Evolutionary conservation across 768 basidiomycete species (phyloP).

Genomic region (Macrolepiota dolichaula): DNA sequence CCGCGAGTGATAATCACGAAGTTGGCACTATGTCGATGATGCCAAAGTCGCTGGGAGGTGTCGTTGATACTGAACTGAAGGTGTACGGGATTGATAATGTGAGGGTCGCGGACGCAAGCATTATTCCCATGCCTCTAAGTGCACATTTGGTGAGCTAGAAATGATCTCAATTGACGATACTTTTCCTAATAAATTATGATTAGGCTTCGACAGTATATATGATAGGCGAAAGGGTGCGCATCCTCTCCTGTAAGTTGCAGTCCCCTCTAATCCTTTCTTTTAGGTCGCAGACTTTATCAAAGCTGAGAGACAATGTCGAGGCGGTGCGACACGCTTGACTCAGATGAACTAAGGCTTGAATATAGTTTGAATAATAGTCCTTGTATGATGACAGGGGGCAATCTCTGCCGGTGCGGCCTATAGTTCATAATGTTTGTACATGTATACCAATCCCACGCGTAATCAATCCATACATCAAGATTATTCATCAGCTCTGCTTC

Average conservation of each 20-base stretch:
- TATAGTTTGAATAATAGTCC: too few species aligned
- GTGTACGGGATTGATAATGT: slow-evolving; percentile 34
- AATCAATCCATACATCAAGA: too few species aligned
- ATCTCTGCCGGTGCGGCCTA: too few species aligned
- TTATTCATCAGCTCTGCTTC: too few species aligned
- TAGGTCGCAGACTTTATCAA: slow-evolving; percentile 15
- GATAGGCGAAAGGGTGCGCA: slow-evolving; percentile 26
- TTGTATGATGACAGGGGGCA: too few species aligned
- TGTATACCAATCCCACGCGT: too few species aligned
- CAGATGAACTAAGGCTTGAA: too few species aligned
- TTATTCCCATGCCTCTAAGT: slow-evolving; percentile 31
- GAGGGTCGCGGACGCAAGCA: slow-evolving; percentile 31
- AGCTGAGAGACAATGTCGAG: neutral
- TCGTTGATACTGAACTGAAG: slow-evolving; percentile 30
- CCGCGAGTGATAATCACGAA: slow-evolving; percentile 29
- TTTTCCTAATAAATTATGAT: neutral
- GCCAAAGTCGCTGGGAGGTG: slow-evolving; percentile 34
- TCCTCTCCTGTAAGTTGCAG: neutral
- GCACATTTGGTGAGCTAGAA: slow-evolving; percentile 24
- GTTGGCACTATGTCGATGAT: slow-evolving; percentile 38
- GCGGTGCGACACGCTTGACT: neutral
- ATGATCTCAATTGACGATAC: neutral
- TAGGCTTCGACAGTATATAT: slow-evolving; percentile 25
- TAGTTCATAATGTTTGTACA: too few species aligned
- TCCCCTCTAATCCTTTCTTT: neutral